Evolutionary conservation across 108 stramenopile genomes (phyloP).

Genomic region (Cyclotella atomus): DNA sequence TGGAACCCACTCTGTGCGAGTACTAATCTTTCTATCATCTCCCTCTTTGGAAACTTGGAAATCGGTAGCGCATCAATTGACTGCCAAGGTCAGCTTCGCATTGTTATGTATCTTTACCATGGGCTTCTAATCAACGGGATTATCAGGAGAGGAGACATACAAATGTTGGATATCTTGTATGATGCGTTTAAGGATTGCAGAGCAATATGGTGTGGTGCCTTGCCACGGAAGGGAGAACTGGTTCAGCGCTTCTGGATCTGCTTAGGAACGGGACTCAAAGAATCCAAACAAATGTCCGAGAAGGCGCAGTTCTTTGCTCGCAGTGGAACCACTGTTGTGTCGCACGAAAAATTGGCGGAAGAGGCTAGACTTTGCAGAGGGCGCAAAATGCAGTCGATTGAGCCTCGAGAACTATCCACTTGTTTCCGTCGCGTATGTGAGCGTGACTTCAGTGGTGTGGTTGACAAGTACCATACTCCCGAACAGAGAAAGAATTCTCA

Average conservation of each 20-base stretch:
- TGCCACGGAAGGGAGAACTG: constrained; percentile 45
- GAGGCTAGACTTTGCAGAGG: not conserved
- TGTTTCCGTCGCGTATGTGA: constrained; percentile 45
- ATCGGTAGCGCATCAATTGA: constrained; percentile 48
- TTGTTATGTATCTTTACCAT: constrained; percentile 57
- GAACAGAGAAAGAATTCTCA: constrained; percentile 33
- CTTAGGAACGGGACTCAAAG: constrained; percentile 30
- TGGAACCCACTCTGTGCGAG: constrained; percentile 66
- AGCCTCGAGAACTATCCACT: constrained; percentile 39
- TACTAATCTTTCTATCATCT: constrained; percentile 30
- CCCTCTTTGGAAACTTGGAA: constrained; percentile 54
- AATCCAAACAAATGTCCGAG: constrained; percentile 34
- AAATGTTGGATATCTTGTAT: constrained; percentile 45
- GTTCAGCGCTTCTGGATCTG: constrained; percentile 50
- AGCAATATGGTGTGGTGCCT: constrained; percentile 54
- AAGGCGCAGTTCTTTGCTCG: constrained; percentile 22
- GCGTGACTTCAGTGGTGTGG: constrained; percentile 50
- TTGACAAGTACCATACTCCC: constrained; percentile 55
- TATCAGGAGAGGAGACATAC: constrained; percentile 23
- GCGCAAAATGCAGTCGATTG: constrained; percentile 35
- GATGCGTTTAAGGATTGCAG: constrained; percentile 38
- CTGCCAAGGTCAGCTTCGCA: constrained; percentile 49
- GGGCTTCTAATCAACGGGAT: constrained; percentile 41
- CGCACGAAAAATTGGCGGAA: constrained; percentile 6
- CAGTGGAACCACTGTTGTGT: not conserved